A percentile compares a stretch with the other conserved stretches of the same genome.
These are phyloP conservation scores for Dictyostelium capitatum DNA, from an alignment of 78 protist genomes.

Conservation along the genomic window DNA sequence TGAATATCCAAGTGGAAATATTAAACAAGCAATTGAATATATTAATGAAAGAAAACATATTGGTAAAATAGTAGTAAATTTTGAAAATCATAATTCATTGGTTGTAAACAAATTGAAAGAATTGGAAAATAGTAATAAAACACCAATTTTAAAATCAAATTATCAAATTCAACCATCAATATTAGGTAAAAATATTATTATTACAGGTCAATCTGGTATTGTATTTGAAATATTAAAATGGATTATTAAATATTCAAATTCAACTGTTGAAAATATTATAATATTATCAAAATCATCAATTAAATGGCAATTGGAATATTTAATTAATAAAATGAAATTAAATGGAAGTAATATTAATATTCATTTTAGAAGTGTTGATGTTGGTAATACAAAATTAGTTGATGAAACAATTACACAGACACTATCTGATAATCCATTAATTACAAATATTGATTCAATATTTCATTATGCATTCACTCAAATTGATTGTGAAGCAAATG, in stretches of 20 bases:
- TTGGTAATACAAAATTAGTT: neutral
- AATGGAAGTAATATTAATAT: neutral
- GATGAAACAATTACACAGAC: neutral
- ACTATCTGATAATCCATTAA: neutral
- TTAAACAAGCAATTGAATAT: constrained; percentile 17
- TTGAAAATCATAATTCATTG: no score
- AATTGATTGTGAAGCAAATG: neutral
- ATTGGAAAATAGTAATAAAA: no score
- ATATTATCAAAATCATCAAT: constrained; percentile 23
- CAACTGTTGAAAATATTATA: neutral
- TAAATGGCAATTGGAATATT: constrained; percentile 1
- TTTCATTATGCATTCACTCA: neutral
- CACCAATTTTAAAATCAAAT: neutral
- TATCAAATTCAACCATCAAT: neutral
- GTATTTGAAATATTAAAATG: constrained; percentile 6
- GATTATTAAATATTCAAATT: neutral
- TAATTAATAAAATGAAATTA: neutral
- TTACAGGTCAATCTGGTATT: constrained; percentile 11
- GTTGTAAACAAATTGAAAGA: no score
- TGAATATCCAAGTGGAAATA: neutral
- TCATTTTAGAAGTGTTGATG: constrained; percentile 13
- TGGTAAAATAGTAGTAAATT: constrained; percentile 48
- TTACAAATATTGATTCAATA: neutral
- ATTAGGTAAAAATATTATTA: neutral
- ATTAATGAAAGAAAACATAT: constrained; percentile 11